Percentiles rank a stretch among this genome's conserved stretches.
phyloP scores from a whole-genome alignment of 768 basidiomycete genomes.

The Pleurotus sapidus region DNA sequence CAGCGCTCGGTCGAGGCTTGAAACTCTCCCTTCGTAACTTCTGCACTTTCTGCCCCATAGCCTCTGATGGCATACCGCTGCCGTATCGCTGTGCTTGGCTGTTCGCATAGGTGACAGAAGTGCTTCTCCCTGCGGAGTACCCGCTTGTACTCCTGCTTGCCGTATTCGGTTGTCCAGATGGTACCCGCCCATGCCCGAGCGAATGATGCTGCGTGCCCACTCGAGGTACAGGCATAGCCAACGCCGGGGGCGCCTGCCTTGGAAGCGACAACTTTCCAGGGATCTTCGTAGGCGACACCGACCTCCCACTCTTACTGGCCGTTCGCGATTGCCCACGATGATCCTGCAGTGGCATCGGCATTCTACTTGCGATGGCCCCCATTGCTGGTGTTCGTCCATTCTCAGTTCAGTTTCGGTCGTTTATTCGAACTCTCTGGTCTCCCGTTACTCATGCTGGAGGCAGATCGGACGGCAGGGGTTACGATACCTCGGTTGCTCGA shows the following conservation, averaged over 20 bases:
- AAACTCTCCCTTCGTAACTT: constrained; percentile 74
- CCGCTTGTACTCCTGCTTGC: neutral
- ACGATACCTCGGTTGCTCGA: constrained; percentile 37
- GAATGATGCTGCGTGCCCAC: constrained; percentile 50
- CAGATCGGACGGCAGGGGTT: constrained; percentile 63
- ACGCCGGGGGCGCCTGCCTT: constrained; percentile 23
- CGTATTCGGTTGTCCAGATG: constrained; percentile 22
- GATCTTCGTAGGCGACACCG: constrained; percentile 50
- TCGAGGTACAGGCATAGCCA: constrained; percentile 49
- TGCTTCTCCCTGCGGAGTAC: constrained; percentile 15
- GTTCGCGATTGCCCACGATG: constrained; percentile 26
- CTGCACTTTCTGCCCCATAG: constrained; percentile 43
- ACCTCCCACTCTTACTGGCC: constrained; percentile 18
- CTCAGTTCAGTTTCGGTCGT: constrained; percentile 55
- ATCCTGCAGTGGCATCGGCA: constrained; percentile 30
- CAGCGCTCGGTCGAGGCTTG: constrained; percentile 75
- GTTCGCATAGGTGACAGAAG: constrained; percentile 23
- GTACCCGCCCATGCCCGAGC: constrained; percentile 53
- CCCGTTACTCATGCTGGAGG: constrained; percentile 35
- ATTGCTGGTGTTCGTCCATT: constrained; percentile 13
- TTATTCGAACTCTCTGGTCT: constrained; percentile 43
- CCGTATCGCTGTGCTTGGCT: constrained; percentile 10
- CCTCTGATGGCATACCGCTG: constrained; percentile 15
- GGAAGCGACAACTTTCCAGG: constrained; percentile 34
- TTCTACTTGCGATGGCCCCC: constrained; percentile 21